These are phyloP conservation scores for Massariosphaeria phaeospora DNA, from an alignment of 495 filamentous ascomycete genomes.

Conservation along the genomic window DNA sequence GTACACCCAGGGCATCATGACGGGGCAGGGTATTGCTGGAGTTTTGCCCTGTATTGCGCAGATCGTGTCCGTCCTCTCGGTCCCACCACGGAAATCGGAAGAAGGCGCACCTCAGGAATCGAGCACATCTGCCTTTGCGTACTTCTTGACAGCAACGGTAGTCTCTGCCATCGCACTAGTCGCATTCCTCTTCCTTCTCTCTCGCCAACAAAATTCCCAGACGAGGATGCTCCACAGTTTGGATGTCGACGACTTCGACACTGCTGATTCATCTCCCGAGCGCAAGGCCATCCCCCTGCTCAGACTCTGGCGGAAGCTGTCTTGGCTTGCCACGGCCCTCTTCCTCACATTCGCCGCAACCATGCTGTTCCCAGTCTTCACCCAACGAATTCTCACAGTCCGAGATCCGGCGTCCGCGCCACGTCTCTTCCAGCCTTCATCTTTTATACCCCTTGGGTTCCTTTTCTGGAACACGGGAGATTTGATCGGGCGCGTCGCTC, in stretches of 20 bases:
- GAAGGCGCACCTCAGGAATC: slow-evolving; percentile 34
- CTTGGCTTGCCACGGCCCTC: slow-evolving; percentile 63
- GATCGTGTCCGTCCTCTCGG: slow-evolving; percentile 72
- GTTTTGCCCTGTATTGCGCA: slow-evolving; percentile 85
- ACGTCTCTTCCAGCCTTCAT: slow-evolving; percentile 61
- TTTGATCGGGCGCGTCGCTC: slow-evolving; percentile 66
- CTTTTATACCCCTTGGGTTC: slow-evolving; percentile 87
- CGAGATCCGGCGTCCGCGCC: slow-evolving; percentile 46
- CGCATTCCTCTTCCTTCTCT: slow-evolving; percentile 58
- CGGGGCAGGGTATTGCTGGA: slow-evolving; percentile 85
- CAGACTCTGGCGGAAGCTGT: slow-evolving; percentile 66
- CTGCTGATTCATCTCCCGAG: slow-evolving; percentile 23
- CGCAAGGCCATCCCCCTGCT: slow-evolving; percentile 61
- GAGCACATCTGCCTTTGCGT: slow-evolving; percentile 73
- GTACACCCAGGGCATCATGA: slow-evolving; percentile 96
- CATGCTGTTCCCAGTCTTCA: slow-evolving; percentile 95
- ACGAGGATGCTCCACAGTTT: slow-evolving; percentile 17
- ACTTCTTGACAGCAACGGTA: slow-evolving; percentile 82
- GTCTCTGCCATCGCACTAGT: slow-evolving; percentile 54
- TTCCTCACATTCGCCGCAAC: slow-evolving; percentile 75
- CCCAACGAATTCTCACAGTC: slow-evolving; percentile 65
- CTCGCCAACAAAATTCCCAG: slow-evolving; percentile 46
- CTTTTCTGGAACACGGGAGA: slow-evolving; percentile 94
- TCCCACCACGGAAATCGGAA: slow-evolving; percentile 43
- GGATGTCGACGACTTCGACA: slow-evolving; percentile 34